Conservation (phyloP, 805 yeast genomes). For the Metschnikowia borealis region DNA sequence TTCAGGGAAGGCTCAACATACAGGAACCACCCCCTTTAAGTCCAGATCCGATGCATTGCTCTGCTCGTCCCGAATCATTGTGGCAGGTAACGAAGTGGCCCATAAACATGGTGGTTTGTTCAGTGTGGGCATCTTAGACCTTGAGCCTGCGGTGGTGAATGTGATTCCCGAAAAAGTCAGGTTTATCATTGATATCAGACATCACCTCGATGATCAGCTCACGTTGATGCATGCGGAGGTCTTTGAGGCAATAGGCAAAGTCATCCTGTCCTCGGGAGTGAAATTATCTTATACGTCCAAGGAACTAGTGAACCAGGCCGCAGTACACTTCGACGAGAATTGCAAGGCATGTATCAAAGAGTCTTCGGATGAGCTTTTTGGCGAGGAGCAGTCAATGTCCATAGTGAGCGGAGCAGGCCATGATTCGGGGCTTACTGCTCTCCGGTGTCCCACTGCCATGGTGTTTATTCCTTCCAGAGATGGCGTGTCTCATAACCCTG, state of each 20-base stretch:
- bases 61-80: constrained; percentile 55
- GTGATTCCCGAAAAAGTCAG: constrained; percentile 61
- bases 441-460: constrained; percentile 66
- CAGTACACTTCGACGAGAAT: constrained; percentile 52
- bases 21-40: constrained; percentile 68
- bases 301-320: constrained; percentile 47
- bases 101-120: constrained; percentile 48
- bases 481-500: constrained; percentile 65
- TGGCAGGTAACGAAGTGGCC: constrained; percentile 54
- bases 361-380: constrained; percentile 49
- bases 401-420: constrained; percentile 73
- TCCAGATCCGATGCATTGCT: constrained; percentile 59
- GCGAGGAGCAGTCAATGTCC: constrained; percentile 38
- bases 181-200: constrained; percentile 61
- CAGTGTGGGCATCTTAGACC: constrained; percentile 54
- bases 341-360: constrained; percentile 50
- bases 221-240: constrained; percentile 35
- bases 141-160: constrained; percentile 60
- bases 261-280: constrained; percentile 29
- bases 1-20: constrained; percentile 62
- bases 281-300: constrained; percentile 39
- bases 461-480: constrained; percentile 66
- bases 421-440: constrained; percentile 59
- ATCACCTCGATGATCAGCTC: constrained; percentile 43
- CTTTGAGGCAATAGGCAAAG: constrained; percentile 31